Percentiles rank a stretch among this genome's conserved stretches.
Evolutionary conservation across 768 basidiomycete genomes (phyloP).

Genomic region (Leccinum ochraceum): DNA sequence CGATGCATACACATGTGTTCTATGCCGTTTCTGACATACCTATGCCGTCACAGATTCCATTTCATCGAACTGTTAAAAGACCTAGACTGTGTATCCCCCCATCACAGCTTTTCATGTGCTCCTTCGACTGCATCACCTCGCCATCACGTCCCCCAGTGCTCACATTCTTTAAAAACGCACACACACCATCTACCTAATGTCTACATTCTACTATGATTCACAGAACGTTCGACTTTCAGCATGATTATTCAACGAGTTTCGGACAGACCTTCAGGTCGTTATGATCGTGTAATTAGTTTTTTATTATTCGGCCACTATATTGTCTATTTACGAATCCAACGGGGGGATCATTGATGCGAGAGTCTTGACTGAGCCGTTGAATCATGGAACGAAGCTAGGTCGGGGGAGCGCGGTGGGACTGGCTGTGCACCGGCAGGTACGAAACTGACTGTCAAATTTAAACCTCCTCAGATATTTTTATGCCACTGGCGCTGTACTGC

Average conservation of each 20-base stretch:
- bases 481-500: background rate
- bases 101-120: background rate
- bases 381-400: background rate
- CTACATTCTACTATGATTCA: background rate
- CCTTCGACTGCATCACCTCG: background rate
- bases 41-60: background rate
- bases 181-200: background rate
- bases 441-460: background rate
- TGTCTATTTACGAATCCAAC: background rate
- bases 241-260: background rate
- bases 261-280: background rate
- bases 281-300: background rate
- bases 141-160: background rate
- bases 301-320: background rate
- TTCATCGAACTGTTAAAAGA: slow-evolving; percentile 2
- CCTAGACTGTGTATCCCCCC: background rate
- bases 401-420: background rate
- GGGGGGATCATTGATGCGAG: background rate
- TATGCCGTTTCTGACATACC: slow-evolving; percentile 6
- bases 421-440: background rate
- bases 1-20: background rate
- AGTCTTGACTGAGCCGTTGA: background rate
- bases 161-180: background rate
- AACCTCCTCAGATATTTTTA: background rate
- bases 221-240: background rate